Base-by-base conservation (phyloP, 2,329 filamentous ascomycete genomes). In the Neonectria magnoliae region DNA sequence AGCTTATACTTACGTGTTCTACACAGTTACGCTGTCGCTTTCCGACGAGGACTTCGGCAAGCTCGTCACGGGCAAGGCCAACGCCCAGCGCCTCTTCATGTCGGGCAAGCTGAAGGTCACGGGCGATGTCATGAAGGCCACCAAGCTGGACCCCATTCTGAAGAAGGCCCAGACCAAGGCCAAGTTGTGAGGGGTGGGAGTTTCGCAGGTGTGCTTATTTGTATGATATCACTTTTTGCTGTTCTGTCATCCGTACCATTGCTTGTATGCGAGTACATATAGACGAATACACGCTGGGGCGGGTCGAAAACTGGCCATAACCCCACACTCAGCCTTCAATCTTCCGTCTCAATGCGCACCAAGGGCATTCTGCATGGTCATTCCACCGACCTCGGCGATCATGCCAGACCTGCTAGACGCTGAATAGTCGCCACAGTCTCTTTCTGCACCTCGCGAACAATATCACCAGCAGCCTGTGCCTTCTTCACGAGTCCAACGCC, bases 51-150 rank as follows among this genome's bases (percentile, higher is more conserved):
- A 98, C 81, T 99, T 99, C 77, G 88, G 84, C 71, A 90, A 91
- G 78, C 87, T 99, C 70, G 90, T 97, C 59, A 76, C 85, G 41
- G 96, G 96, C 78, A 93, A 97, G 85, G 93, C 93, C 74, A 97
- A 98, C 78, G 94, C 96, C 62, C 96, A 99, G 86, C 90, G 91
- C 73, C 84, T 99, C 69, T 98, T 98, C 84, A 98, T 99, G 95
- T 88, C 88, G n/a, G 96, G 96, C 75, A 98, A 97, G 87, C 86
- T 99, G 77, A 99, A 98, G 92, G 89, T 98, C 79, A 97, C 94
- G 89, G 96, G 96, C 68, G 94, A 98, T 80, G 90, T 98, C 66
- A 98, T 98, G 95, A 98, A 98, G 88, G 92, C 96, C 41, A 98
- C 94, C 65, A 97, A 97, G 90, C 89, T 98, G 82, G 94, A 98